Evolutionary conservation across 306 rosid species (phyloP), one percentile per base, ranked within the genome.

Genomic region (Abrus pulchellus): DNA sequence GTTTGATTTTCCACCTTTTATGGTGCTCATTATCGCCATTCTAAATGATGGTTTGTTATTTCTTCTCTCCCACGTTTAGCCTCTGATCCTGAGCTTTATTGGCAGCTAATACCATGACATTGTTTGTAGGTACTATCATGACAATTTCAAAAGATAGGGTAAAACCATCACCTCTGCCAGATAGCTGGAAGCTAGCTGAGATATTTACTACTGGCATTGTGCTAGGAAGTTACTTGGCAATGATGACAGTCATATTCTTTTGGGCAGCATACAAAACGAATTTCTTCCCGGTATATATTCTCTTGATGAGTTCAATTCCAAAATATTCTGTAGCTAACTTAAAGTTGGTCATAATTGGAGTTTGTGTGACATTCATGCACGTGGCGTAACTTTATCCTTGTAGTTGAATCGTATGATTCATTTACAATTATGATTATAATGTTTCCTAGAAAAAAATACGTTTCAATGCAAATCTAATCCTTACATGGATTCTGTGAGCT

Each of bases 181-280:
- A 93, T 90, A 93, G 97, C 88, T 93, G 98, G 98, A 93, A 93
- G 84, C 87, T 93, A 54, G 72, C 94, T 0, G 98, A 93, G 83
- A 93, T 93, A 86, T 93, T 93, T 76, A 83, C 98, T 27, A 93
- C 98, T 63, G 98, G 98, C 45, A 11, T 93, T 71, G 82, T 93
- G 43, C 98, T 93, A 0, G 98, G 98, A 68, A 83, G 92, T 82
- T 93, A 93, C 92, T 82, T 93, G 92, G 98, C 98, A 83, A 86
- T 93, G 92, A 93, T 93, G 93, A 93, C 98, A 1, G 98, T 93
- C 52, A 93, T 93, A 86, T 93, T 93, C 90, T 93, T 93, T 77
- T 93, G 98, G 98, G 97, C 90, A 76, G 97, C 98, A 27, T 93
- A 86, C 84, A 93, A 93, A 75, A 93, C 98, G 11, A 47, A 91